Conservation (phyloP, 2,329 filamentous ascomycete genomes). For the Ophiostoma quercus region DNA sequence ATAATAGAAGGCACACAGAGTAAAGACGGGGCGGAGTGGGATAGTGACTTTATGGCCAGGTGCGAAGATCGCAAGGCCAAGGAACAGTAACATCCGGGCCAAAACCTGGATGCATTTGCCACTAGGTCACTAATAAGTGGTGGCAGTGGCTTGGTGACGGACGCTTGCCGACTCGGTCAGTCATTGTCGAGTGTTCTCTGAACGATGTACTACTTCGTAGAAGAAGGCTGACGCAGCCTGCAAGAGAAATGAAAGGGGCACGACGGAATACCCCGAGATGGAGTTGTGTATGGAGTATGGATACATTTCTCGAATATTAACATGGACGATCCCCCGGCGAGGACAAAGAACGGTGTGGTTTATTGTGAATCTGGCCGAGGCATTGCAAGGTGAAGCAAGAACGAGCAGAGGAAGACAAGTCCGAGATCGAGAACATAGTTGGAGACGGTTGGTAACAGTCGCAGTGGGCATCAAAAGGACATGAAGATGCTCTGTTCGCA, state of each 20-base stretch:
- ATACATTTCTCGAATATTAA: not conserved
- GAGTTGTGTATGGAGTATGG: not conserved
- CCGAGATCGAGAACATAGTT: not conserved
- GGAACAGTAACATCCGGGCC: not conserved
- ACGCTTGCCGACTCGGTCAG: not conserved
- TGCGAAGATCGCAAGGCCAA: not conserved
- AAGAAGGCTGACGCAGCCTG: slow-evolving; percentile 8
- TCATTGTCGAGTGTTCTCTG: not conserved
- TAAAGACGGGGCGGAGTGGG: not conserved
- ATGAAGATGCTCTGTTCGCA: not conserved
- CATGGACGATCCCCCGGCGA: not conserved
- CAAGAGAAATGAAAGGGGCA: not conserved
- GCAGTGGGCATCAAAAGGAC: not conserved
- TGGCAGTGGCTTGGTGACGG: not conserved
- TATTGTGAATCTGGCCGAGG: not conserved
- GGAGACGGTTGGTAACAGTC: not conserved
- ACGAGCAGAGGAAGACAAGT: not conserved
- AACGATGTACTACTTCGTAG: too few species aligned
- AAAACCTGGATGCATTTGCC: slow-evolving; percentile 8
- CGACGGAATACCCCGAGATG: not conserved
- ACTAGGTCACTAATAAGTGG: not conserved
- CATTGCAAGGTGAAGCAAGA: too few species aligned
- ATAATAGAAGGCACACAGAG: not conserved
- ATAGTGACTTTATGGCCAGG: not conserved
- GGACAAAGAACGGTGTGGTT: not conserved